Evolutionary conservation across 2,329 filamentous ascomycete genomes (phyloP), one percentile per base, ranked within the genome.

Genomic region (Ophiostoma pallidulum): DNA sequence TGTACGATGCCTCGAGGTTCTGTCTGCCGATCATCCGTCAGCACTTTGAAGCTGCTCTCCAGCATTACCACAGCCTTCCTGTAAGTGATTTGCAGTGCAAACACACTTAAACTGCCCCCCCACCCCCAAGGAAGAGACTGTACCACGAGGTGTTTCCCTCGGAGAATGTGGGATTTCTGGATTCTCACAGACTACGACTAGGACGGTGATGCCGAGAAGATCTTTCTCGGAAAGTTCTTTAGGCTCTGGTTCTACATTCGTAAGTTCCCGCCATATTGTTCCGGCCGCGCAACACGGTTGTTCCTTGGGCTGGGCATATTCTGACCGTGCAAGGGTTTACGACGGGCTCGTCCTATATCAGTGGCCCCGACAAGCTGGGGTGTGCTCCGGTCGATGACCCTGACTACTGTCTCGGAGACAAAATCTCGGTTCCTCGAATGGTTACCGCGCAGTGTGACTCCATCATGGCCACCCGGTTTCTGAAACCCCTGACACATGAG

Each of bases 241-340:
- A 56, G 58, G 6, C 53, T 75, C 1, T 72, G 70, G 67, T 70
- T 74, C 53, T 67, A 67, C 3, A 66, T 66, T 10, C 62, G 73
- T 75, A 55, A 57, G 72, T 63, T 2, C 7, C n/a, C 31, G n/a
- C n/a, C n/a, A n/a, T n/a, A n/a, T n/a, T n/a, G n/a, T n/a, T n/a
- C n/a, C n/a, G n/a, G n/a, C n/a, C n/a, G n/a, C n/a, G n/a, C n/a
- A n/a, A n/a, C n/a, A n/a, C n/a, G n/a, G n/a, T n/a, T n/a, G n/a
- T n/a, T n/a, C n/a, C n/a, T n/a, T n/a, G n/a, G n/a, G n/a, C n/a
- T n/a, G n/a, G n/a, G n/a, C n/a, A n/a, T n/a, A n/a, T n/a, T n/a
- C n/a, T n/a, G n/a, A n/a, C n/a, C n/a, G n/a, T n/a, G n/a, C n/a
- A n/a, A 75, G 72, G 68, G 5, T 67, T 73, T 40, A 68, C 66